Percentiles rank a stretch among this genome's conserved stretches.
Conservation (phyloP, 441 rosid genomes). For the Gossypium laxum region DNA sequence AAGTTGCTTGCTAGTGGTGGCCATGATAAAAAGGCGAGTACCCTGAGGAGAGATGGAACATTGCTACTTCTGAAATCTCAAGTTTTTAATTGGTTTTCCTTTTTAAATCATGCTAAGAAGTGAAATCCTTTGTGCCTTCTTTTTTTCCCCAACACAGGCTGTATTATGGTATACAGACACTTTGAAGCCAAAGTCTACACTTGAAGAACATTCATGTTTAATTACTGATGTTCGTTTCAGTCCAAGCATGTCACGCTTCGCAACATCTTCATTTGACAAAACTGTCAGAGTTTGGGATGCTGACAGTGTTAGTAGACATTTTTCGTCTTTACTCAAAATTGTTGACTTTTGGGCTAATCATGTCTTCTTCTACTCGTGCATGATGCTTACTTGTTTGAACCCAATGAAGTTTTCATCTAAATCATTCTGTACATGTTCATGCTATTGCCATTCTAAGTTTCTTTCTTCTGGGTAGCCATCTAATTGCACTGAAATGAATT, state of each 20-base stretch:
- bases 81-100: slow-evolving; percentile 3
- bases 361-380: not conserved
- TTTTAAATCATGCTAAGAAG: not conserved
- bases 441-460: slow-evolving; percentile 1
- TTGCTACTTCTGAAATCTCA: not conserved
- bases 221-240: slow-evolving; percentile 89
- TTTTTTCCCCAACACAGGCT: slow-evolving; percentile 44
- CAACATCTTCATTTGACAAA: slow-evolving; percentile 86
- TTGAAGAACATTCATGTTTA: slow-evolving; percentile 65
- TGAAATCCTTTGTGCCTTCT: slow-evolving; percentile 3
- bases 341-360: not conserved
- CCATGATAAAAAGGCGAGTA: slow-evolving; percentile 71
- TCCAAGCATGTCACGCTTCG: slow-evolving; percentile 75
- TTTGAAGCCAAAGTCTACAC: slow-evolving; percentile 54
- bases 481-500: not conserved
- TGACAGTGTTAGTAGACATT: slow-evolving; percentile 50
- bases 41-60: not conserved
- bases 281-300: slow-evolving; percentile 94
- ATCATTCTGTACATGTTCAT: not conserved
- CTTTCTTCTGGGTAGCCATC: not conserved
- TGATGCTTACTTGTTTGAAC: not conserved
- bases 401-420: not conserved
- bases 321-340: slow-evolving; percentile 1
- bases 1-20: slow-evolving; percentile 85
- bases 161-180: slow-evolving; percentile 62